Conservation (phyloP, 306 rosid genomes). For the Fragaria iinumae region DNA sequence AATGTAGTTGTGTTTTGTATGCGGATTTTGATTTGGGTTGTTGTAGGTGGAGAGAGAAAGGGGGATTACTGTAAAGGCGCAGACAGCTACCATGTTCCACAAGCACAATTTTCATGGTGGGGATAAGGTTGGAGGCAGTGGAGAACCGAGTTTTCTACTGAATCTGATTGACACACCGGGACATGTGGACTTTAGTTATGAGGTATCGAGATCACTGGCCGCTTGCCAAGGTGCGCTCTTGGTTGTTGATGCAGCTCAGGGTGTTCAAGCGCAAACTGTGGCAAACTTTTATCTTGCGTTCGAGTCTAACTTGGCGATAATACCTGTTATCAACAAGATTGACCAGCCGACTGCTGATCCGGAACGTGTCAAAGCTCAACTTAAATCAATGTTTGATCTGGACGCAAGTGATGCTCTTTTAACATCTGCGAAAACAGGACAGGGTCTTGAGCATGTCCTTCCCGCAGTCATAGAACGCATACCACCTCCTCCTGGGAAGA, state of each 20-base stretch:
- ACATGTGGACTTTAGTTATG: slow-evolving; percentile 91
- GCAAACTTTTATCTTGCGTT: slow-evolving; percentile 92
- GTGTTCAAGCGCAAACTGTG: slow-evolving; percentile 94
- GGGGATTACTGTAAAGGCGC: slow-evolving; percentile 94
- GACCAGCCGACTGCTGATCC: slow-evolving; percentile 97
- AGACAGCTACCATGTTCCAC: slow-evolving; percentile 95
- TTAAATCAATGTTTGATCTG: slow-evolving; percentile 87
- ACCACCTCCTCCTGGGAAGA: slow-evolving; percentile 81
- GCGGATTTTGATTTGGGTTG: slow-evolving; percentile 26
- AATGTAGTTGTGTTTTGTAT: not conserved
- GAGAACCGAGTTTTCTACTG: slow-evolving; percentile 43
- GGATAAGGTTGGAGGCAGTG: slow-evolving; percentile 29
- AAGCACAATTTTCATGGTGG: slow-evolving; percentile 36
- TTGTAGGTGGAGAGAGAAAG: slow-evolving; percentile 89
- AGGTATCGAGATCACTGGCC: slow-evolving; percentile 87
- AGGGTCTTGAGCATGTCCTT: slow-evolving; percentile 87
- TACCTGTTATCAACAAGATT: slow-evolving; percentile 85
- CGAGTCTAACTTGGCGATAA: slow-evolving; percentile 66
- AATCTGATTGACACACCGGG: slow-evolving; percentile 93
- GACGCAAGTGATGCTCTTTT: slow-evolving; percentile 74
- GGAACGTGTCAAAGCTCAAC: slow-evolving; percentile 75
- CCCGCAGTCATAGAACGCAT: slow-evolving; percentile 82
- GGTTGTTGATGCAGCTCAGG: slow-evolving; percentile 94
- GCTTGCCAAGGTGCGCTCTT: slow-evolving; percentile 96
- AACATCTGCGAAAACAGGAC: slow-evolving; percentile 93